Base-by-base conservation (phyloP, 1,139 yeast genomes). In the Geotrichum klebahnii region DNA sequence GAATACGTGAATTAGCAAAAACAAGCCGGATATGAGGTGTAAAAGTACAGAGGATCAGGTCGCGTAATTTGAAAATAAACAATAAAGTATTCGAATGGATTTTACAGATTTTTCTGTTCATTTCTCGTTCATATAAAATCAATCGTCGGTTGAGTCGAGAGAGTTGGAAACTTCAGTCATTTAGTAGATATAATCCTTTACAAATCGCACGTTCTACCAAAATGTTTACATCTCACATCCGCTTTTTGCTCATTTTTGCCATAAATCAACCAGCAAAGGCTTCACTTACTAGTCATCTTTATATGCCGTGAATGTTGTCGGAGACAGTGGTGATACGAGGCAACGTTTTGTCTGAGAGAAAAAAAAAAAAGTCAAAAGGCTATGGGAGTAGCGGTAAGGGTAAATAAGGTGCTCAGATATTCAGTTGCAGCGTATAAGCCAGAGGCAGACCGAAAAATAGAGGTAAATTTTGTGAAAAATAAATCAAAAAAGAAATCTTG, bases 251-350 rank as follows among this genome's bases (percentile, higher is more conserved):
- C 28, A 23, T 29, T 20, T 35, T 16, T 12, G 19, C 8, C 9
- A 6, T 6, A 16, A 6, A 12, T 5, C 14, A 33, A 6, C 14
- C 36, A 12, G 8, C 10, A 6, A 33, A 8, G 37, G 14, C 8
- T 42, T 29, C 49, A 52, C 55, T 52, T 52, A 52, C 55, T 52
- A 50, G 53, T 52, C 55, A 52, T 52, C 34, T 46, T 44, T 32
- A 50, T 42, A 46, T 52, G 48, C 53, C 48, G 55, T 44, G 37
- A 46, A 41, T 49, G 36, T 41, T 42, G 42, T 42, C 47, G 47
- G 31, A 22, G 38, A 42, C 38, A 38, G 38, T 31, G 34, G 16
- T 40, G 45, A 42, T 32, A 42, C 38, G 31, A 42, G 29, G 29
- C 19, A 42, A 32, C 45, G 36, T 31, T n/a, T 23, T 34, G 42